Evolutionary conservation across 768 basidiomycete species (phyloP).

Genomic region (Amanita pallidorosea): DNA sequence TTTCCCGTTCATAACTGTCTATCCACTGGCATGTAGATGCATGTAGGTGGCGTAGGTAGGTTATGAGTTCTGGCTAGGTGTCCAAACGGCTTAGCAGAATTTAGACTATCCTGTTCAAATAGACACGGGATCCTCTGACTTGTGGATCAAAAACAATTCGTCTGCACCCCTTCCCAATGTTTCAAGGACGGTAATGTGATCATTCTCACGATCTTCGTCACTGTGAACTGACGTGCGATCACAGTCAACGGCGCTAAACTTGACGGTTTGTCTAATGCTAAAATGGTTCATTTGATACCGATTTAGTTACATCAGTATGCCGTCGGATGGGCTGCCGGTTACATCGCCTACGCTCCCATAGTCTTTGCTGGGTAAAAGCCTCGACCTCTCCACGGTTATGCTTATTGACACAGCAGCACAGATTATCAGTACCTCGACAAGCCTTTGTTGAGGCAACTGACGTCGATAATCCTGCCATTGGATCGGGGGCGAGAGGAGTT

Average conservation of each 20-base stretch:
- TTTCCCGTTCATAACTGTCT: conserved; percentile 5
- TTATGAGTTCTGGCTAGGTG: conserved; percentile 2
- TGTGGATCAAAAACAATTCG: conserved; percentile 51
- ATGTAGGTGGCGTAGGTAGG: conserved; percentile 52
- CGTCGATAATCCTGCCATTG: conserved; percentile 64
- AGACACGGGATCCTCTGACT: conserved; percentile 79
- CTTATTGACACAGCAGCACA: conserved; percentile 15
- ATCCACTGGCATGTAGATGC: conserved; percentile 36
- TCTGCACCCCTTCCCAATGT: conserved; percentile 35
- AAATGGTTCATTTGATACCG: background rate
- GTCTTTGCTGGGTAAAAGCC: conserved; percentile 57
- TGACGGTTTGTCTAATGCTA: conserved; percentile 40
- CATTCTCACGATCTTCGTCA: conserved; percentile 1
- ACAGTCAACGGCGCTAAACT: conserved; percentile 40
- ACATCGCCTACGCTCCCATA: conserved; percentile 49
- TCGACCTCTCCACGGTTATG: background rate
- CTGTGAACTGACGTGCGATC: conserved; percentile 6
- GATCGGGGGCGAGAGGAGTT: conserved; percentile 63
- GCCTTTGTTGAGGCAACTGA: conserved; percentile 55
- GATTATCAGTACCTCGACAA: conserved; percentile 56
- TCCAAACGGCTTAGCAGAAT: conserved; percentile 2
- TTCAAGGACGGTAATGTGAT: conserved; percentile 34
- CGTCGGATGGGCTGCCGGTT: conserved; percentile 68
- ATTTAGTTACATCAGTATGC: conserved; percentile 44
- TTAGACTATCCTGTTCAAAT: conserved; percentile 67